A percentile compares a stretch with the other conserved stretches of the same genome.
Conservation (phyloP, 257 asterid genomes). For the Euphrasia confusa region DNA sequence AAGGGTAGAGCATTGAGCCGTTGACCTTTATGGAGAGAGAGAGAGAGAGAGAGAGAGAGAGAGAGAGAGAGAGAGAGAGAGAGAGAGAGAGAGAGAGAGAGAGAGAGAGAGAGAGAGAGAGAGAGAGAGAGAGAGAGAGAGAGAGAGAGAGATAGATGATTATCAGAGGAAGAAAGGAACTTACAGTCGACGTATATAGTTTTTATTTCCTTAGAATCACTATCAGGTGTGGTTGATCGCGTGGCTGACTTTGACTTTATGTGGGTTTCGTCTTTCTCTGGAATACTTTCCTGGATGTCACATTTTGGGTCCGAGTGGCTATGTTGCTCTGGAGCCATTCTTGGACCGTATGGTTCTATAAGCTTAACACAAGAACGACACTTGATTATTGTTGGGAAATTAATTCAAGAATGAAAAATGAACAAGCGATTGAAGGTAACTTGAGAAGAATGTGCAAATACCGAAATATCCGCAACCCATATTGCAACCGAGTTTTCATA, state of each 20-base stretch:
- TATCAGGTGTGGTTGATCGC: slow-evolving; percentile 52
- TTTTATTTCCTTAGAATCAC: slow-evolving; percentile 82
- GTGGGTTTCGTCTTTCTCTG: slow-evolving; percentile 54
- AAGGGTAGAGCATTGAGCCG: slow-evolving; percentile 20
- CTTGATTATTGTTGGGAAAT: slow-evolving; percentile 17
- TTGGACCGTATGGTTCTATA: slow-evolving; percentile 55
- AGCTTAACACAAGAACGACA: slow-evolving; percentile 33
- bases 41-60: neutral
- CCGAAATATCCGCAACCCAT: slow-evolving; percentile 95
- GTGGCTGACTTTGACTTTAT: slow-evolving; percentile 52
- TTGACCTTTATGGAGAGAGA: neutral
- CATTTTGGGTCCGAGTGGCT: slow-evolving; percentile 46
- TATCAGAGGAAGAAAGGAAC: slow-evolving; percentile 27
- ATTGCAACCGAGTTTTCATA: slow-evolving; percentile 84
- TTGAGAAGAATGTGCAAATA: slow-evolving; percentile 28
- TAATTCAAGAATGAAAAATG: slow-evolving; percentile 9
- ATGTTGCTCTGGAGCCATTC: slow-evolving; percentile 43
- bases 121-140: neutral
- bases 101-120: neutral
- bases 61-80: neutral
- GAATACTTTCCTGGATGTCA: slow-evolving; percentile 38
- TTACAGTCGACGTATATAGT: slow-evolving; percentile 91
- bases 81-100: neutral
- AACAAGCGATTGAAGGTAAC: slow-evolving; percentile 13
- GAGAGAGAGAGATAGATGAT: neutral